Conservation (phyloP, 306 rosid species). For the Myrica gale region DNA sequence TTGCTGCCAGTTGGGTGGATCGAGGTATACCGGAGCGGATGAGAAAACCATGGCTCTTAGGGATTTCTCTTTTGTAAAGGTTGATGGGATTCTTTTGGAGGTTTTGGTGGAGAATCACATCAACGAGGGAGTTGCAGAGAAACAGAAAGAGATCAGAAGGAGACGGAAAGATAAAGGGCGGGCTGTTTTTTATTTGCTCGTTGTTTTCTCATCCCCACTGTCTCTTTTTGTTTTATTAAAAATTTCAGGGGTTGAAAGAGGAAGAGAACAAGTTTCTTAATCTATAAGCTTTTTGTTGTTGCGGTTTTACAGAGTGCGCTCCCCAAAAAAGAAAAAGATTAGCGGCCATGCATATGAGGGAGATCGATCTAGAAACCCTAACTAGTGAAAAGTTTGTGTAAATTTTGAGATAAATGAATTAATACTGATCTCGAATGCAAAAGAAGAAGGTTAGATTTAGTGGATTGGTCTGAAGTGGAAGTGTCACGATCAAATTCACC, state of each 20-base stretch:
- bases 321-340: constrained; percentile 24
- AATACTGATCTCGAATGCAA: constrained; percentile 31
- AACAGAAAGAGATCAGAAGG: constrained; percentile 42
- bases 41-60: constrained; percentile 76
- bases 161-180: constrained; percentile 77
- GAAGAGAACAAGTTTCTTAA: constrained; percentile 48
- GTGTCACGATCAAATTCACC: constrained; percentile 68
- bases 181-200: constrained; percentile 41
- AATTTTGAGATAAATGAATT: constrained; percentile 11
- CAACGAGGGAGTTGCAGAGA: constrained; percentile 55
- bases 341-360: constrained; percentile 30
- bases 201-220: constrained; percentile 13
- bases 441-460: constrained; percentile 55
- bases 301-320: constrained; percentile 30
- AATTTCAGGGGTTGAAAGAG: constrained; percentile 34
- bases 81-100: constrained; percentile 57
- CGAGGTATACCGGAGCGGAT: constrained; percentile 69
- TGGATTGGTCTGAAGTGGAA: constrained; percentile 71
- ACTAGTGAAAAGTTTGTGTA: constrained; percentile 27
- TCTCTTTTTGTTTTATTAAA: constrained; percentile 54
- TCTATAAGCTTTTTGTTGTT: constrained; percentile 41
- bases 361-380: constrained; percentile 36
- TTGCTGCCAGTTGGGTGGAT: constrained; percentile 85
- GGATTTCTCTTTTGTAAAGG: constrained; percentile 63
- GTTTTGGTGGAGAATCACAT: constrained; percentile 81